These are phyloP conservation scores for Wickerhamomyces pijperi DNA, from an alignment of 805 yeast genomes.

Conservation along the genomic window DNA sequence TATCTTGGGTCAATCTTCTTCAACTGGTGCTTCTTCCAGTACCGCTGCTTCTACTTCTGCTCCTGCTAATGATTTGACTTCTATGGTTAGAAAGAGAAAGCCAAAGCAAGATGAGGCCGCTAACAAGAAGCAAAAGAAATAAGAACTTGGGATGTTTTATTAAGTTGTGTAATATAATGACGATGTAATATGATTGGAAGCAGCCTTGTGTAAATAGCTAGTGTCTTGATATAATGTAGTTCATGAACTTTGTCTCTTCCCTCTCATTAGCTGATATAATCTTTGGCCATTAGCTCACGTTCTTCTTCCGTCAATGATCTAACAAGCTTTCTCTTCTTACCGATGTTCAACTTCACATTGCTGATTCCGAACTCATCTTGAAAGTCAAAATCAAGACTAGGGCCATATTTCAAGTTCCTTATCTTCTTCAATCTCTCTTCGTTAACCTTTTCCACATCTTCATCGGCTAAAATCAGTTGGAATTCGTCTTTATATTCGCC, in stretches of 20 bases:
- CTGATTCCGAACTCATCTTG: not conserved
- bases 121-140: not conserved
- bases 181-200: too few species aligned
- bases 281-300: too few species aligned
- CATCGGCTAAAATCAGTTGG: not conserved
- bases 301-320: too few species aligned
- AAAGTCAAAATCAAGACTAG: not conserved
- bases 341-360: not conserved
- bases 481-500: not conserved
- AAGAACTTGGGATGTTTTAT: too few species aligned
- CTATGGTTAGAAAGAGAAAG: slow-evolving; percentile 49
- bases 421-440: not conserved
- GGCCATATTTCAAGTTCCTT: not conserved
- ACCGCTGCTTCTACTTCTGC: slow-evolving; percentile 15
- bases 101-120: slow-evolving; percentile 5
- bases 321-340: too few species aligned
- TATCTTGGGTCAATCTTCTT: slow-evolving; percentile 36
- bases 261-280: too few species aligned
- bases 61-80: slow-evolving; percentile 42
- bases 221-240: too few species aligned
- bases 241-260: too few species aligned
- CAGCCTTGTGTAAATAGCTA: too few species aligned
- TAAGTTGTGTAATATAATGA: too few species aligned
- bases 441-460: not conserved
- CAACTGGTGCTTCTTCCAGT: slow-evolving; percentile 15